A percentile compares a stretch with the other conserved stretches of the same genome.
Evolutionary conservation across 257 asterid species (phyloP).

Genomic region (Phtheirospermum japonicum): DNA sequence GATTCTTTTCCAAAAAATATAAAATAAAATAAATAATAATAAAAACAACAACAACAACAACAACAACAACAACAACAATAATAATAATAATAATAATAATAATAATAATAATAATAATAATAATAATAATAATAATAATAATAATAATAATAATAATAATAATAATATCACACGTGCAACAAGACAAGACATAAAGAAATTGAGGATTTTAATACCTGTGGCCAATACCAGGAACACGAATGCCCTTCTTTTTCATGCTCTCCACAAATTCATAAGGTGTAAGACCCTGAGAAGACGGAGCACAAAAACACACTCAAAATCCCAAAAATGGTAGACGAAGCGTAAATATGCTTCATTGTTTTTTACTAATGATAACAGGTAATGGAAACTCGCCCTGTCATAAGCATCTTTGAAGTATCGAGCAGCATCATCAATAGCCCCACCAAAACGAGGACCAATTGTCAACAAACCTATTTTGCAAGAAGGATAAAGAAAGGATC

Average conservation of each 20-base stretch:
- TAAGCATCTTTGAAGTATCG: constrained; percentile 98
- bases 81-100: too few relatives aligned
- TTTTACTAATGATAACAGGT: constrained; percentile 23
- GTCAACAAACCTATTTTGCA: constrained; percentile 79
- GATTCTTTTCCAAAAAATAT: constrained; percentile 49
- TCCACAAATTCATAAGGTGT: constrained; percentile 97
- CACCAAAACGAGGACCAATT: constrained; percentile 99
- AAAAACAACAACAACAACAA: too few relatives aligned
- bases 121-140: too few relatives aligned
- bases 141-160: too few relatives aligned
- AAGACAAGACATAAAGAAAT: constrained; percentile 1
- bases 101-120: too few relatives aligned
- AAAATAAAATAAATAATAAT: too few relatives aligned
- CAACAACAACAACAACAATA: too few relatives aligned
- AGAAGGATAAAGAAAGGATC: constrained; percentile 2
- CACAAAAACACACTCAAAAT: constrained; percentile 8
- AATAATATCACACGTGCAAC: constrained; percentile 11
- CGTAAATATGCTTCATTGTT: background rate
- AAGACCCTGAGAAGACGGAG: constrained; percentile 52
- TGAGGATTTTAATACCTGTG: constrained; percentile 66
- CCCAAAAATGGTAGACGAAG: constrained; percentile 2
- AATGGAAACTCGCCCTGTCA: constrained; percentile 57
- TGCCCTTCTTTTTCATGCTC: constrained; percentile 98
- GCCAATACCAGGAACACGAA: constrained; percentile 98
- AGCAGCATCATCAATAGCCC: constrained; percentile 99